Evolutionary conservation across 352 stramenopile species (phyloP).

Genomic region (Pythium coloratum): DNA sequence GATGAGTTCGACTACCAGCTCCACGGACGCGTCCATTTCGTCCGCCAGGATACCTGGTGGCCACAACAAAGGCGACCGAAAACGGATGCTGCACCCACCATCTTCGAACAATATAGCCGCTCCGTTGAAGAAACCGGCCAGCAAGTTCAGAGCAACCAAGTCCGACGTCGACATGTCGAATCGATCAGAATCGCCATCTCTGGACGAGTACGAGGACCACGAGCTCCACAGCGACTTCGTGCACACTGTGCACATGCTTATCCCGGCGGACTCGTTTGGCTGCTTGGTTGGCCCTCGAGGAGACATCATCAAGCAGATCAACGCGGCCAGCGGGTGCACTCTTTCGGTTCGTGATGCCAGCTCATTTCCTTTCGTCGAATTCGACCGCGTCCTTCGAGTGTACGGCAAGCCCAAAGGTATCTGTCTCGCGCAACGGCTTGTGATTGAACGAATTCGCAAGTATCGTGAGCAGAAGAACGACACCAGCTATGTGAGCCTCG

Average conservation of each 20-base stretch:
- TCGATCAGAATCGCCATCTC: slow-evolving; percentile 6
- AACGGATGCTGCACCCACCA: neutral
- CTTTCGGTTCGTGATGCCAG: slow-evolving; percentile 46
- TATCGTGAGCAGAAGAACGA: slow-evolving; percentile 45
- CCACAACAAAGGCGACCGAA: neutral
- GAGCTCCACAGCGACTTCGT: slow-evolving; percentile 56
- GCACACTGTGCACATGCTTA: slow-evolving; percentile 66
- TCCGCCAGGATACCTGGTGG: slow-evolving; percentile 14
- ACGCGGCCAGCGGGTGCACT: slow-evolving; percentile 44
- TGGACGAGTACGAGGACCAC: slow-evolving; percentile 61
- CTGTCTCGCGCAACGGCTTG: slow-evolving; percentile 56
- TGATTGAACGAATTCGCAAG: slow-evolving; percentile 56
- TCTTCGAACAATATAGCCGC: neutral
- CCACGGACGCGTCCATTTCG: slow-evolving; percentile 10
- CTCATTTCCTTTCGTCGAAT: slow-evolving; percentile 40
- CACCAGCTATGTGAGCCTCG: slow-evolving; percentile 53
- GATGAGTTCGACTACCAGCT: slow-evolving; percentile 20
- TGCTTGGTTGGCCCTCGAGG: slow-evolving; percentile 56
- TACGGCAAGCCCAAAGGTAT: slow-evolving; percentile 61
- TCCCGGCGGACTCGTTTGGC: slow-evolving; percentile 47
- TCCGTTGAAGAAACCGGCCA: neutral
- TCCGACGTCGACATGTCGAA: slow-evolving; percentile 4
- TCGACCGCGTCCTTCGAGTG: slow-evolving; percentile 57
- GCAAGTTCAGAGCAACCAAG: neutral
- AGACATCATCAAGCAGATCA: slow-evolving; percentile 50